Base-by-base conservation (phyloP, 73 alveolate species). In the Paramecium tetraurelia region DNA sequence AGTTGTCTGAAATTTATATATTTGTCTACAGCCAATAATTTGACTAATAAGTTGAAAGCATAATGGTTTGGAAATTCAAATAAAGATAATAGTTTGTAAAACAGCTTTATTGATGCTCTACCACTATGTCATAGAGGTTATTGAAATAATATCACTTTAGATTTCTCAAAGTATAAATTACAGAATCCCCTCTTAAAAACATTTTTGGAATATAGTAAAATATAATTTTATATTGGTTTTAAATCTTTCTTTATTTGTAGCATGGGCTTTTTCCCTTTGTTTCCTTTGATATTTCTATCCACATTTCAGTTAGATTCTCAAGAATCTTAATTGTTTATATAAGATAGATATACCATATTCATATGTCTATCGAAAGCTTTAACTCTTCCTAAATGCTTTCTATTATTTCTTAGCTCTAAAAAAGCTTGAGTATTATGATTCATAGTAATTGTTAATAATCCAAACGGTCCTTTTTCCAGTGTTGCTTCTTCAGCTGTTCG, bases 101-200 rank as follows among this genome's bases (percentile, higher is more conserved):
- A 11, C 24, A 48, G 12, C 7, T 48, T 16, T 11, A 14, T 8
- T 14, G 24, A 48, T 14, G 59, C 69, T 18, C 14, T 53, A 4
- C 0, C 1, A 53, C 0, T 53, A 53, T 53, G 35, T 18, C 20
- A 53, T 53, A 2, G 31, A 18, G 69, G 1, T 53, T 53, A 9
- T 53, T 53, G 21, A 53, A 18, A 53, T 53, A 53, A 53, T 53
- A 53, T 95, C 96, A 95, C 93, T 96, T 96, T 29, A 99, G 99
- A 94, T 97, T 96, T 93, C 96, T 96, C 22, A 96, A 94, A 21
- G 96, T 97, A 89, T 95, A 92, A 71, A 98, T 95, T 43, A 97
- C 98, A 43, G 99, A 97, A 93, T 98, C 99, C 6, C 99, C 99
- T 95, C 99, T 96, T 93, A 98, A 94, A 96, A 98, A 98, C 99